Evolutionary conservation across 805 yeast species (phyloP), one percentile per base, ranked within the genome.

Genomic region (Metschnikowia henanensis): DNA sequence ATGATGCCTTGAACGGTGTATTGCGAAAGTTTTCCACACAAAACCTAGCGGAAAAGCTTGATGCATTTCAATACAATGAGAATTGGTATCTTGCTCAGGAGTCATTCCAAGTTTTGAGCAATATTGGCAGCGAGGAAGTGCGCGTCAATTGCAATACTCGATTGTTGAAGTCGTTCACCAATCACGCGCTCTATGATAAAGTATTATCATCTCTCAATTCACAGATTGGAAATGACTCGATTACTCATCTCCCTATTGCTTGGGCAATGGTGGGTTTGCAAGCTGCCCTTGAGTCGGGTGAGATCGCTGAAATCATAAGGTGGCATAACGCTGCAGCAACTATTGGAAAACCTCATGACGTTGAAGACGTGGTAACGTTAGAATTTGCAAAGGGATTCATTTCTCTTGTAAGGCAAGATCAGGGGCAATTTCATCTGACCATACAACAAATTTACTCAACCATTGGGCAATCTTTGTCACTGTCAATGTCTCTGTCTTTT

Each of bases 61-160:
- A 82, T 6, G 88, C 88, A 45, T 81, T 92, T 41, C 94, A 89
- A 53, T 90, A 87, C 52, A 83, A 87, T 37, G 89, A 87, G 31
- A 84, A 84, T 55, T 90, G 97, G 96, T 75, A 81, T 31, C 76
- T 88, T 55, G 95, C 97, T 0, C 86, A 88, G 49, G 90, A 87
- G 48, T 88, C 96, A 29, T 83, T 88, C 53, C 83, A 82, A 35
- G 87, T 84, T 0, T 63, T 85, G 35, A 80, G 87, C 17, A 58
- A 65, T 5, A 43, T 35, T 41, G 75, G 59, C 54, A 65, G 58
- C 56, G 20, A 10, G 13, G 51, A 20, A 49, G 62, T 35, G 41
- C 70, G 74, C 7, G 50, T 59, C 3, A 53, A 54, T n/a, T 73
- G 70, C 45, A 65, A 68, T 16, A 72, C 84, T 0, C 81, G 84